Evolutionary conservation across 73 alveolate genomes (phyloP), one percentile per base, ranked within the genome.

Genomic region (Urostyla sp.): DNA sequence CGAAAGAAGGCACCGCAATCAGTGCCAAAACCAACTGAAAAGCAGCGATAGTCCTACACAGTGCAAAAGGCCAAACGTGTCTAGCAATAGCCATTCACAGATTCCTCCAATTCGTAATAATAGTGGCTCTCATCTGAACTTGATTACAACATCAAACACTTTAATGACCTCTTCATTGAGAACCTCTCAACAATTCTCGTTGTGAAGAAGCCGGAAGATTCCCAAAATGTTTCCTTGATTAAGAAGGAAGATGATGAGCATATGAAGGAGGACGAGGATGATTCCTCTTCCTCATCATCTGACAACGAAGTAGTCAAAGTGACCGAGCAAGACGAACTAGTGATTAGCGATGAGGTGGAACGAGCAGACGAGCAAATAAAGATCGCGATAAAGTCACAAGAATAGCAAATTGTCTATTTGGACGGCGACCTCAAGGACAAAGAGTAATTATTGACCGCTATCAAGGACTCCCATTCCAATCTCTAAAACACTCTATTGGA

Each of bases 121-220:
- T 57, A 81, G 21, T 81, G 91, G 87, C 48, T 84, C 28, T 26
- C 88, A 7, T 46, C 56, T 1, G 92, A 84, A 18, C 79, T 84
- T 8, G 72, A 80, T 26, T 72, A 74, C 72, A 84, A 81, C 32
- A 34, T 83, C 16, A 44, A 52, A 4, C 76, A 83, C 21, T 73
- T 56, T 45, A 69, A 72, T 43, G 82, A 83, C 53, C 26, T 73
- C 32, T 83, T 84, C 67, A 84, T 72, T 31, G 67, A 52, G 13
- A 72, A 45, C 43, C 58, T 72, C 2, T 49, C 80, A 30, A 37
- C 82, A 10, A 83, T 56, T 61, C 43, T 56, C 3, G 86, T 54
- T 5, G 53, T 48, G 16, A 48, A 69, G 69, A 69, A 69, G 27
- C 45, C 51, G 18, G 48, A 59, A 2, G 4, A 3, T 18, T 20